Evolutionary conservation across 352 stramenopile genomes (phyloP).

Genomic region (Aphanomyces stellatus): DNA sequence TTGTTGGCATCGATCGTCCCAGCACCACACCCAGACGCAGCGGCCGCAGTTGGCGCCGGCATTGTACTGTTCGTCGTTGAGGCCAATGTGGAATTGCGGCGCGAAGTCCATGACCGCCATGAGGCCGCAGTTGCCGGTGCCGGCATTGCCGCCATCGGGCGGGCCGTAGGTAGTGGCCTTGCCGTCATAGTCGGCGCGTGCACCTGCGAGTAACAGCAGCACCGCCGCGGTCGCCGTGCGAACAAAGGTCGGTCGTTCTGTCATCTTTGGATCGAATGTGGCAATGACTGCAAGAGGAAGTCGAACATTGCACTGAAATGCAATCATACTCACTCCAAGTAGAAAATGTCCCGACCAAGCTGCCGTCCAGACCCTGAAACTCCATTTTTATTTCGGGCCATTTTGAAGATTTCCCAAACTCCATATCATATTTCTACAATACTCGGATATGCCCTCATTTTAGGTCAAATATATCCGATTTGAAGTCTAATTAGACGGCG

Average conservation of each 20-base stretch:
- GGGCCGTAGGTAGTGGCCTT: conserved; percentile 25
- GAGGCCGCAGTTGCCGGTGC: background rate
- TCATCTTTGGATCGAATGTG: too few species aligned
- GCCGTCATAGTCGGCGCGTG: background rate
- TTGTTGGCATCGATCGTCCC: conserved; percentile 23
- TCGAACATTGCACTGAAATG: too few species aligned
- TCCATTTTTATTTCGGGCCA: background rate
- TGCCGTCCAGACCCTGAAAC: too few species aligned
- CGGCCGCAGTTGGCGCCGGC: conserved; percentile 37
- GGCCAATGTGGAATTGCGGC: conserved; percentile 12
- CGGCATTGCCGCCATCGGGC: conserved; percentile 25
- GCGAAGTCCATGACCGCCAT: background rate
- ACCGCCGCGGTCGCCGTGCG: too few species aligned
- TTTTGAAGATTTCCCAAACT: background rate
- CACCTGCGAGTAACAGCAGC: too few species aligned
- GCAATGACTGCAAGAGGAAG: too few species aligned
- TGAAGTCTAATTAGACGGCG: background rate
- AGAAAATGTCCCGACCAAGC: too few species aligned
- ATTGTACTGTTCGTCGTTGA: conserved; percentile 44
- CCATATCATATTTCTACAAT: too few species aligned
- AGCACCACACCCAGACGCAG: conserved; percentile 36
- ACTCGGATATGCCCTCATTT: background rate
- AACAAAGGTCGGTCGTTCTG: too few species aligned
- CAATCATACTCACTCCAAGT: too few species aligned
- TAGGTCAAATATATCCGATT: background rate